phyloP scores from a whole-genome alignment of 2,329 filamentous ascomycete species.

The Penicillium palitans region DNA sequence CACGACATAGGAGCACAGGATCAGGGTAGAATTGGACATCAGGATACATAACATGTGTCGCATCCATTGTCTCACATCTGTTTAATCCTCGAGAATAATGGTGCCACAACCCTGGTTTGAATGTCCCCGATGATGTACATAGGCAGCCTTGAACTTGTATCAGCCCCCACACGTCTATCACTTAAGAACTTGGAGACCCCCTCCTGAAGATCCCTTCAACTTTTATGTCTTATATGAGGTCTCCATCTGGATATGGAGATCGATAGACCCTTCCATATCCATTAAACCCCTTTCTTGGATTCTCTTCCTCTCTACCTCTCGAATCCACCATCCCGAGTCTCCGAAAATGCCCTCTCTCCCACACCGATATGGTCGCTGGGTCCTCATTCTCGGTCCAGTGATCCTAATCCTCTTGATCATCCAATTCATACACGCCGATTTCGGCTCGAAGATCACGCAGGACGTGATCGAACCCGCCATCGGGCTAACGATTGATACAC shows the following conservation, averaged over 20 bases:
- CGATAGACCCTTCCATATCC: background rate
- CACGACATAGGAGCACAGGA: background rate
- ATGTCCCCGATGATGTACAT: background rate
- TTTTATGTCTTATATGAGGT: background rate
- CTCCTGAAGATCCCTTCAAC: slow-evolving; percentile 6
- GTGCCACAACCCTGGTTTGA: slow-evolving; percentile 4
- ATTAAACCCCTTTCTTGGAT: background rate
- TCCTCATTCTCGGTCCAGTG: slow-evolving; percentile 16
- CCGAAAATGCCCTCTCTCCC: slow-evolving; percentile 19
- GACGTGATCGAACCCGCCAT: slow-evolving; percentile 9
- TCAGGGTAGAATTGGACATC: background rate
- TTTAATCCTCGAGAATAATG: slow-evolving; percentile 6
- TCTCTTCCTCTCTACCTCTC: slow-evolving; percentile 22
- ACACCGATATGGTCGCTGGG: slow-evolving; percentile 26
- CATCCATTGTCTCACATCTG: background rate
- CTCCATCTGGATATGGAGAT: slow-evolving; percentile 11
- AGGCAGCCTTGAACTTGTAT: slow-evolving; percentile 4
- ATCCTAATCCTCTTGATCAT: slow-evolving; percentile 19
- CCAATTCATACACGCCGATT: slow-evolving; percentile 12
- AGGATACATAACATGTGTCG: background rate
- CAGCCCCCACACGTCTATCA: slow-evolving; percentile 14
- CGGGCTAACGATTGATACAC: background rate
- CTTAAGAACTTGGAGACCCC: slow-evolving; percentile 3
- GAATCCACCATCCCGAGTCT: background rate
- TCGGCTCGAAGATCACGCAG: slow-evolving; percentile 7